phyloP scores from a whole-genome alignment of 2,329 filamentous ascomycete species.

The Hymenoscyphus fraxineus region DNA sequence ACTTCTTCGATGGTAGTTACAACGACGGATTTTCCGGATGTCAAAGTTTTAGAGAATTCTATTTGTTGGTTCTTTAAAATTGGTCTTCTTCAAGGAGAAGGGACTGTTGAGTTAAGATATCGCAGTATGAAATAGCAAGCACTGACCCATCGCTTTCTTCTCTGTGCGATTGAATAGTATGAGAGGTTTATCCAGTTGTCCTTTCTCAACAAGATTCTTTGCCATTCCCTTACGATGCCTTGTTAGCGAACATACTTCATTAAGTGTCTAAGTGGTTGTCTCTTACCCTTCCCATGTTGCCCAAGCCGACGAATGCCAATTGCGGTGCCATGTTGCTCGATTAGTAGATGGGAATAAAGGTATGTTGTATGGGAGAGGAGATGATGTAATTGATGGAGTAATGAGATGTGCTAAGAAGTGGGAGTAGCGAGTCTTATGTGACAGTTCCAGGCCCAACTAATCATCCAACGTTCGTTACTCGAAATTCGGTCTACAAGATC shows the following conservation, averaged over 20 bases:
- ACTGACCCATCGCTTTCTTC: constrained; percentile 48
- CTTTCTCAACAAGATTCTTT: constrained; percentile 79
- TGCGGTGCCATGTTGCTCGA: constrained; percentile 49
- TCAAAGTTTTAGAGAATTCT: constrained; percentile 59
- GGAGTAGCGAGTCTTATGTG: not conserved
- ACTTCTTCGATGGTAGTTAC: constrained; percentile 62
- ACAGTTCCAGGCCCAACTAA: not conserved
- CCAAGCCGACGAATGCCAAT: constrained; percentile 76
- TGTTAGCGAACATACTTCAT: not conserved
- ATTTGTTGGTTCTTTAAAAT: constrained; percentile 22
- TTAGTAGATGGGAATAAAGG: not conserved
- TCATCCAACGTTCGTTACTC: not conserved
- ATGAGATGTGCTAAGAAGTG: no score
- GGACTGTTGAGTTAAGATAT: not conserved
- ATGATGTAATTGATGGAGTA: not conserved
- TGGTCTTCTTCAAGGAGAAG: not conserved
- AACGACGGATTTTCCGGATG: constrained; percentile 59
- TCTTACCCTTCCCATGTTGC: constrained; percentile 80
- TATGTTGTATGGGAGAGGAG: not conserved
- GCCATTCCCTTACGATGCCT: constrained; percentile 57
- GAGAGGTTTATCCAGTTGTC: constrained; percentile 64
- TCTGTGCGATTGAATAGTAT: constrained; percentile 77
- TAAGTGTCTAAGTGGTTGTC: not conserved
- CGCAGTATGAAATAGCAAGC: not conserved
- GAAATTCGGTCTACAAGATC: not conserved